A percentile compares a stretch with the other conserved stretches of the same genome.
Conservation (phyloP, 2,329 filamentous ascomycete genomes). For the Didymella glomerata region DNA sequence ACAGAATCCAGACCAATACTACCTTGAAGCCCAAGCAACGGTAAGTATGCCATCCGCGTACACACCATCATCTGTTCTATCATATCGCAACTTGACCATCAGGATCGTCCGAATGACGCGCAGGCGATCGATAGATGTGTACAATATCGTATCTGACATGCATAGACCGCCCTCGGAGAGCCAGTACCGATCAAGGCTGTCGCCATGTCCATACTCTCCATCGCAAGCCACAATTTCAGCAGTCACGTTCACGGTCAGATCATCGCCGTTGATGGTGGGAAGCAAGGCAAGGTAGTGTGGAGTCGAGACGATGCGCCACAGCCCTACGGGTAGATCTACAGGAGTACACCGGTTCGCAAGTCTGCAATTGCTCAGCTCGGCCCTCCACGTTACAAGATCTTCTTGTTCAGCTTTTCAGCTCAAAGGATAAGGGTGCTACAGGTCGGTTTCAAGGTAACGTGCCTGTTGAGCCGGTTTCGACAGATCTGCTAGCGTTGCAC, state of each 20-base stretch:
- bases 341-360: neutral
- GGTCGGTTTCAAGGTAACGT: neutral
- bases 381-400: neutral
- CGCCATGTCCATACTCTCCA: constrained; percentile 55
- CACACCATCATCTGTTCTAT: neutral
- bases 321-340: constrained; percentile 10
- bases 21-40: constrained; percentile 56
- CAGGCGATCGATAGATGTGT: neutral
- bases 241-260: constrained; percentile 57
- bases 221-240: constrained; percentile 59
- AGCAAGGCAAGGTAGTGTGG: constrained; percentile 56
- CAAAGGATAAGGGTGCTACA: neutral
- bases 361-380: neutral
- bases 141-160: constrained; percentile 8
- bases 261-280: constrained; percentile 58
- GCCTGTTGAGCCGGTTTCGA: constrained; percentile 3
- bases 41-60: constrained; percentile 24
- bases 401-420: neutral
- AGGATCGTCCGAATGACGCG: neutral
- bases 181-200: constrained; percentile 54
- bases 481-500: neutral
- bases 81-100: neutral
- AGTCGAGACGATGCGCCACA: constrained; percentile 42
- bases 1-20: constrained; percentile 52
- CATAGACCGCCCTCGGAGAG: constrained; percentile 48